A percentile compares a stretch with the other conserved stretches of the same genome.
Conservation (phyloP, 257 asterid species). For the Cynanchum wilfordii region DNA sequence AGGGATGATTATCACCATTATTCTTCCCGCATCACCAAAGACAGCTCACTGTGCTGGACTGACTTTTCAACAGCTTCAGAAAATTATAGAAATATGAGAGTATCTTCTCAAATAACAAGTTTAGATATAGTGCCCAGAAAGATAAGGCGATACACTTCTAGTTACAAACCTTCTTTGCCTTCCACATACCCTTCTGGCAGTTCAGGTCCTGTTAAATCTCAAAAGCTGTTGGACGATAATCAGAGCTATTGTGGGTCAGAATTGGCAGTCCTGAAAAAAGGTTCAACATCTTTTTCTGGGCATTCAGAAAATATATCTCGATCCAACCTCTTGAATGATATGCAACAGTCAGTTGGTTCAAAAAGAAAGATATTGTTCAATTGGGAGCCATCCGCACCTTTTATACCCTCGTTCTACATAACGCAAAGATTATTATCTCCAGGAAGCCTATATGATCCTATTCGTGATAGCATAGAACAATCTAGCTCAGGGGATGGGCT, state of each 20-base stretch:
- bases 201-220: constrained; percentile 27
- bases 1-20: constrained; percentile 26
- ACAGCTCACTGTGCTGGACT: constrained; percentile 29
- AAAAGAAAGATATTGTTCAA: constrained; percentile 32
- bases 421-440: constrained; percentile 46
- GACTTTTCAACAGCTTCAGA: constrained; percentile 24
- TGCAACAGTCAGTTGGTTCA: constrained; percentile 22
- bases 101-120: constrained; percentile 27
- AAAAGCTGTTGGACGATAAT: constrained; percentile 28
- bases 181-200: constrained; percentile 46
- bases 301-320: constrained; percentile 33
- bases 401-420: constrained; percentile 56
- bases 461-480: constrained; percentile 39
- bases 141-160: constrained; percentile 25
- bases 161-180: constrained; percentile 31
- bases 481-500: constrained; percentile 25
- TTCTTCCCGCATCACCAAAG: constrained; percentile 31
- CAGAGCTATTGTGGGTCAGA: constrained; percentile 35
- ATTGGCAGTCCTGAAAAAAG: constrained; percentile 38
- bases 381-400: constrained; percentile 85
- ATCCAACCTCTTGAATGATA: constrained; percentile 26
- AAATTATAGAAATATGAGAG: constrained; percentile 21
- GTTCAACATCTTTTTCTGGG: constrained; percentile 38
- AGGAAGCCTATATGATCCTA: constrained; percentile 43
- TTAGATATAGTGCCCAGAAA: constrained; percentile 25